Evolutionary conservation across 2,329 filamentous ascomycete species (phyloP), one percentile per base, ranked within the genome.

Genomic region (Colletotrichum destructivum): DNA sequence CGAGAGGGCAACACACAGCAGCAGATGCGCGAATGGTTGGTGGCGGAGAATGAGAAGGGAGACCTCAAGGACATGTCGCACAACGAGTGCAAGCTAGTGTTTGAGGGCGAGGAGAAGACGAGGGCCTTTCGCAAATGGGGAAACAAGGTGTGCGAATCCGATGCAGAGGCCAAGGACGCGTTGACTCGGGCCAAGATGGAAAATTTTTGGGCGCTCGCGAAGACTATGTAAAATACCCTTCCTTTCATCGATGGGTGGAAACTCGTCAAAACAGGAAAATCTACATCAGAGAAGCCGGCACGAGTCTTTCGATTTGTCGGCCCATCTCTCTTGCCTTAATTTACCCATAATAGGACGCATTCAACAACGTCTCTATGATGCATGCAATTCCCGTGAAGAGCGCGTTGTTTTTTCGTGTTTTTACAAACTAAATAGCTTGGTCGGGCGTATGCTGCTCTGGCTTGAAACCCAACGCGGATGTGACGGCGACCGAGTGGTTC

Each of bases 191-290:
- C 91, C 7, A 98, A 97, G 86, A 93, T 98, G 88, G 96, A 98
- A 77, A 97, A 93, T 77, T 96, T 99, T 78, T 99, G 96, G 96
- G 92, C 92, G 12, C 83, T 96, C 76, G 96, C 95, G 0, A 97
- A 97, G 86, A 94, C 81, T 18, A 72, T 75, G 61, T 52, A 6
- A 81, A 40, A 21, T n/a, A 23, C 7, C 35, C 35, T 38, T 11
- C 35, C 9, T 11, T 11, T 38, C 8, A 38, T 38, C 15, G 12
- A 6, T 23, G 12, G 35, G 11, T 15, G 12, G 12, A n/a, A 21
- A 35, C n/a, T 56, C 2, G 35, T 38, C 35, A 38, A 11, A 38
- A 2, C 0, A 11, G 35, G 35, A 38, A 9, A 38, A 38, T 38
- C 8, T 38, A 38, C 35, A 2, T 38, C 9, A 8, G 35, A 38